Percentiles rank a stretch among this genome's conserved stretches.
Evolutionary conservation across 2,329 filamentous ascomycete genomes (phyloP).

Genomic region (Cordyceps farinosa): DNA sequence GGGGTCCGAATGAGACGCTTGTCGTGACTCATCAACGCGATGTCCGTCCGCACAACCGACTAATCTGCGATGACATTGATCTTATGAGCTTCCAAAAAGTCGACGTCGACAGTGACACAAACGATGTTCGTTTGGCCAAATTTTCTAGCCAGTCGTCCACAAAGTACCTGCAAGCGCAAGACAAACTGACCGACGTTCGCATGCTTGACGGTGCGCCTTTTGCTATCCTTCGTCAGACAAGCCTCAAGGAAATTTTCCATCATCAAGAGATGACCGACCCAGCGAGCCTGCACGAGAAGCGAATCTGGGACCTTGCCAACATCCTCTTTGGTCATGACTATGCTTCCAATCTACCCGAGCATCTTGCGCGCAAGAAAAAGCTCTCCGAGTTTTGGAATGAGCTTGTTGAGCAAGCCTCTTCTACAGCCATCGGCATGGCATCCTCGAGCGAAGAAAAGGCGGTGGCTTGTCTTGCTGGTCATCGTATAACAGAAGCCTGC

Average conservation of each 20-base stretch:
- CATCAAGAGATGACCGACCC: conserved; percentile 40
- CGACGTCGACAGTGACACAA: conserved; percentile 59
- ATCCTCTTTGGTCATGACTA: conserved; percentile 76
- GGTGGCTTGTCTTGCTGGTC: conserved; percentile 71
- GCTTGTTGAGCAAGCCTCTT: conserved; percentile 59
- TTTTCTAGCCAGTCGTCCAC: conserved; percentile 59
- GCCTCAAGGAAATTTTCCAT: conserved; percentile 39
- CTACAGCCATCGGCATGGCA: conserved; percentile 54
- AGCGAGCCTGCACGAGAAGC: conserved; percentile 60
- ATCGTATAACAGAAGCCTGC: conserved; percentile 80
- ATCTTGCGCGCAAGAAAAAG: conserved; percentile 53
- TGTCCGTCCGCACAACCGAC: conserved; percentile 38
- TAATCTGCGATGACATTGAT: conserved; percentile 26
- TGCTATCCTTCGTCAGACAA: conserved; percentile 43
- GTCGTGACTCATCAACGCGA: conserved; percentile 49
- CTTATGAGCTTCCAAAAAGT: conserved; percentile 34
- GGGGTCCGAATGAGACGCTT: conserved; percentile 71
- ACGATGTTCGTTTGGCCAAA: conserved; percentile 62
- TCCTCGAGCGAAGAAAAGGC: conserved; percentile 76
- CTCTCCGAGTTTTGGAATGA: conserved; percentile 66
- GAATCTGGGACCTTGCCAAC: conserved; percentile 81
- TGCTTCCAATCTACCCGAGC: conserved; percentile 35
- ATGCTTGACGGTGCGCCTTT: conserved; percentile 57
- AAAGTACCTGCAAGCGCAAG: conserved; percentile 53
- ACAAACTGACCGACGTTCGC: conserved; percentile 51